Base-by-base conservation (phyloP, 176 grass and related monocot species). In the Poa annua region DNA sequence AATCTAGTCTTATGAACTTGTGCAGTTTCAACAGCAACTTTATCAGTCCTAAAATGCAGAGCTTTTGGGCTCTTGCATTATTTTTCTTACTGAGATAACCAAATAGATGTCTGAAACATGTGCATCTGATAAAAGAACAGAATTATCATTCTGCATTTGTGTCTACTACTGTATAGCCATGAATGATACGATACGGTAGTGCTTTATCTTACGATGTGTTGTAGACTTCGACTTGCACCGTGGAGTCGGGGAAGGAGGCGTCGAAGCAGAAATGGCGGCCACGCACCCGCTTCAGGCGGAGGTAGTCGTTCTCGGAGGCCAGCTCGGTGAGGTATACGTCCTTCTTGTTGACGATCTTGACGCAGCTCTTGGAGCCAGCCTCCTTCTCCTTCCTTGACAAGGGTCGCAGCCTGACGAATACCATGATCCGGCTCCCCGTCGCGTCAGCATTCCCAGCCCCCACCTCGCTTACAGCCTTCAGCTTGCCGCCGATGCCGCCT, bases 261-360 rank as follows among this genome's bases (percentile, higher is more conserved):
- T 99, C 96, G 77, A 99, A 99, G 84, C 91, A 96, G 89, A 99
- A 99, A 84, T 99, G 96, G 61, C 91, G 87, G 50, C 91, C 96
- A 11, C 93, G 88, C 52, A 93, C 70, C 55, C 93, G 92, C 85
- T 99, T 99, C 44, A 99, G 67, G 56, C 96, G 81, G 69, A 99
- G 88, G 73, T 96, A 99, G 63, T 99, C 96, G 13, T 88, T 93
- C 79, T 99, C 96, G 6, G 87, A 90, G 33, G 96, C 77, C 61
- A 92, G 90, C 82, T 99, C 96, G 11, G 87, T 99, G 21, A 99
- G 78, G 80, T 88, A 93, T 26, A 99, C 89, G 7, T 99, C 96
- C 85, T 96, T 96, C 82, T 71, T 91, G 80, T 96, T 99, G 61
- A 99, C 93, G n/a, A 99, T 96, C 80, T 92, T 93, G 78, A 99